These are phyloP conservation scores for Termitomyces sp. DNA, from an alignment of 768 basidiomycete genomes.

Conservation along the genomic window DNA sequence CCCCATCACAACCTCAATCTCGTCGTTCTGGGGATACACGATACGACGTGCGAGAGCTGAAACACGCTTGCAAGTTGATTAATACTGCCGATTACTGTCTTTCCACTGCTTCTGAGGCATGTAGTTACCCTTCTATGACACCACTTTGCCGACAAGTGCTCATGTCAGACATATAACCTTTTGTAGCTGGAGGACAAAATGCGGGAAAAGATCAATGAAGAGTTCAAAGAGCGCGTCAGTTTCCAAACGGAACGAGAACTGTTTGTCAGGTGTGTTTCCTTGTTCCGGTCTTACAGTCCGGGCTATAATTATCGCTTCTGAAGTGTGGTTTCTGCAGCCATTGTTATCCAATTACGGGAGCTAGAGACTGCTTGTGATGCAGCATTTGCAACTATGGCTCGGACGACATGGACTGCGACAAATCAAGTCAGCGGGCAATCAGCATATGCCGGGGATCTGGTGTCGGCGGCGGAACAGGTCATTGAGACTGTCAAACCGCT, in stretches of 20 bases:
- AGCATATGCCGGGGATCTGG: constrained; percentile 74
- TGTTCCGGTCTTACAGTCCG: not conserved
- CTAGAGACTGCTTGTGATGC: constrained; percentile 84
- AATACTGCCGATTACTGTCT: constrained; percentile 99
- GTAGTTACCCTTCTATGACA: constrained; percentile 5
- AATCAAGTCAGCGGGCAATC: constrained; percentile 89
- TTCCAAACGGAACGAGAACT: constrained; percentile 85
- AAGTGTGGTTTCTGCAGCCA: constrained; percentile 84
- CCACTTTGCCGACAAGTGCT: not conserved
- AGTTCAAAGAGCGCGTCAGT: constrained; percentile 75
- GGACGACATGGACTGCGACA: constrained; percentile 74
- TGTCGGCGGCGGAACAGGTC: constrained; percentile 72
- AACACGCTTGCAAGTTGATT: constrained; percentile 83
- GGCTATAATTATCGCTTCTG: not conserved
- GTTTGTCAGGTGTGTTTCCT: constrained; percentile 71
- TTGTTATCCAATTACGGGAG: constrained; percentile 77
- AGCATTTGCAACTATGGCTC: constrained; percentile 71
- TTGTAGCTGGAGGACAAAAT: constrained; percentile 89
- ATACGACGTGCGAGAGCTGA: constrained; percentile 73
- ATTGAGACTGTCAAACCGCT: constrained; percentile 74
- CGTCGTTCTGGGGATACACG: constrained; percentile 80
- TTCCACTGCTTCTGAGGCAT: constrained; percentile 82
- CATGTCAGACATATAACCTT: not conserved
- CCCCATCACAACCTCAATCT: constrained; percentile 36
- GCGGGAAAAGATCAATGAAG: constrained; percentile 73